A percentile compares a stretch with the other conserved stretches of the same genome.
Conservation (phyloP, 2,329 filamentous ascomycete genomes). For the Ophiostoma quercus region DNA sequence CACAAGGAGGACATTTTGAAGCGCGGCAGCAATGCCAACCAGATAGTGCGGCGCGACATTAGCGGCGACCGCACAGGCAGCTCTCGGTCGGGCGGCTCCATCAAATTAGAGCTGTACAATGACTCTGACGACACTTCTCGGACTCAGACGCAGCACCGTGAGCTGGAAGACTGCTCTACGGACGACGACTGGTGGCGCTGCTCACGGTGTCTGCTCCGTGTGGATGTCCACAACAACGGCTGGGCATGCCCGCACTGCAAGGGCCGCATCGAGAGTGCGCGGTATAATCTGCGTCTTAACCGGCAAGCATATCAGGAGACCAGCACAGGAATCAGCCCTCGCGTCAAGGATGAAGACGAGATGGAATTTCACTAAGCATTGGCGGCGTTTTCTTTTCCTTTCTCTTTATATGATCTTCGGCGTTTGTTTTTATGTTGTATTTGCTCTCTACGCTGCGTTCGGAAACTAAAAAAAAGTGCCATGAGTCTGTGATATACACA, state of each 20-base stretch:
- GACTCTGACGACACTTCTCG: background rate
- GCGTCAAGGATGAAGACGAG: too few relatives aligned
- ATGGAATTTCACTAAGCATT: too few relatives aligned
- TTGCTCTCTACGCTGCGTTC: too few relatives aligned
- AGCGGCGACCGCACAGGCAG: constrained; percentile 19
- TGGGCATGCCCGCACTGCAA: constrained; percentile 38
- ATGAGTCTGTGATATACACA: too few relatives aligned
- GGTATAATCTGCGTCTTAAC: background rate
- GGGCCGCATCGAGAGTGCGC: background rate
- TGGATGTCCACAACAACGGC: constrained; percentile 38
- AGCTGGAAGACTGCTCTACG: constrained; percentile 39
- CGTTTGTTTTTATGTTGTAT: too few relatives aligned
- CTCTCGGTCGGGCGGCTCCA: constrained; percentile 32
- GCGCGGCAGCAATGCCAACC: constrained; percentile 35
- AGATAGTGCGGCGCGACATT: background rate
- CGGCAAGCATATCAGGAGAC: background rate
- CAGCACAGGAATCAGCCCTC: too few relatives aligned
- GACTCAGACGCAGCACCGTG: constrained; percentile 25
- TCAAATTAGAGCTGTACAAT: background rate
- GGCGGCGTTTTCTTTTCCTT: too few relatives aligned
- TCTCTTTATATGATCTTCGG: too few relatives aligned
- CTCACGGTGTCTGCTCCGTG: constrained; percentile 46
- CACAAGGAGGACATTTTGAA: constrained; percentile 52
- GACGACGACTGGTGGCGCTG: constrained; percentile 50
- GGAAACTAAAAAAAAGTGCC: too few relatives aligned